Evolutionary conservation across 495 filamentous ascomycete genomes (phyloP).

Genomic region (Tuber magnatum): DNA sequence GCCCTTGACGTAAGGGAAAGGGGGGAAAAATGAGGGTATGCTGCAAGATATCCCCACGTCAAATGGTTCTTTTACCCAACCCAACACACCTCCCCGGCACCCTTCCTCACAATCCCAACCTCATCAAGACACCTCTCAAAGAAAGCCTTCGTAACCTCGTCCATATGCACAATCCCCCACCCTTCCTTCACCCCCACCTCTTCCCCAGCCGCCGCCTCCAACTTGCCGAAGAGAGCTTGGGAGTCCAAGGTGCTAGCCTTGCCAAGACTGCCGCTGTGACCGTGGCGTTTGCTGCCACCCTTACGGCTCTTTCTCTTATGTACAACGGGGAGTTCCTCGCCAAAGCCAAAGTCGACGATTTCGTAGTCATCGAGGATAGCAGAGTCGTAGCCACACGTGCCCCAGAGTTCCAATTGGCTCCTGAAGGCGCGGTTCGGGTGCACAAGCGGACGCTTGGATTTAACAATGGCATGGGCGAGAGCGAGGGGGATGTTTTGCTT

Average conservation of each 20-base stretch:
- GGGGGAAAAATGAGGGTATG: neutral
- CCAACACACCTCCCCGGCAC: neutral
- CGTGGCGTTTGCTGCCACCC: constrained; percentile 17
- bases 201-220: neutral
- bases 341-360: constrained; percentile 1
- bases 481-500: constrained; percentile 16
- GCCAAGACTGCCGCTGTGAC: neutral
- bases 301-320: constrained; percentile 2
- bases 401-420: constrained; percentile 32
- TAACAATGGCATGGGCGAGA: constrained; percentile 17
- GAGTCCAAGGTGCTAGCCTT: constrained; percentile 15
- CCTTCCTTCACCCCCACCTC: neutral
- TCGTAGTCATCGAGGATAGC: constrained; percentile 14
- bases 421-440: constrained; percentile 30
- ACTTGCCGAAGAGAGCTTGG: neutral
- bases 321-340: neutral
- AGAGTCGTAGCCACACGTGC: constrained; percentile 26
- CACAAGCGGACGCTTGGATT: constrained; percentile 21
- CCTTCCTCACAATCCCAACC: neutral
- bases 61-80: neutral
- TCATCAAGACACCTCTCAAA: constrained; percentile 35
- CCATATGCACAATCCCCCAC: constrained; percentile 21
- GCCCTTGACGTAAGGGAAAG: neutral
- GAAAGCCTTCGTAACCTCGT: constrained; percentile 14
- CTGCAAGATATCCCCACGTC: neutral